Base-by-base conservation (phyloP, 2,329 filamentous ascomycete species). In the Cercospora zeae-maydis region DNA sequence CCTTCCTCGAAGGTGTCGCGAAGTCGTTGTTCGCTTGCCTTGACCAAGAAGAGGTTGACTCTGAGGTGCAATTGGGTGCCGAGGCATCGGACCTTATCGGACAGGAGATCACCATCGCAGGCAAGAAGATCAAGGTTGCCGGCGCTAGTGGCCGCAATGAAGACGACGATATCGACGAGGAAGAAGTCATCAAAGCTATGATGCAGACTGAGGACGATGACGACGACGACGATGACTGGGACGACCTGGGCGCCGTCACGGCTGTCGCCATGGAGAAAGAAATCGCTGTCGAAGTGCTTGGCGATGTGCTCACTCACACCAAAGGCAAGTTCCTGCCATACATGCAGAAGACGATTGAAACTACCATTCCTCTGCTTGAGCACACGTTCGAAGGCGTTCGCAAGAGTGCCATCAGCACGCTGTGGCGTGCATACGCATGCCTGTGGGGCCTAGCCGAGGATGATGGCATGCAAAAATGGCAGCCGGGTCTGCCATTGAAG, bases 201-300 rank as follows among this genome's bases (percentile, higher is more conserved):
- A 85, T 88, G 65, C 70, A 73, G 42, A 69, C 62, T 11, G 66
- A 62, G 31, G 76, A 74, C 59, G 88, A 89, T 66, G 86, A 87
- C 3, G 90, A 87, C 3, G 90, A 92, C 37, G 88, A 92, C 36
- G 91, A 92, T 63, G 91, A 92, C 65, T 92, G 91, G 85, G 89
- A 92, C 71, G 90, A 92, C 71, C 83, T 96, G 53, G 88, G 87
- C 62, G 91, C 91, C 56, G 90, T 96, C 66, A 96, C 92, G 27
- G 92, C 92, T 58, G 86, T 97, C 60, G 92, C 93, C 24, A 86
- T 96, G 64, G 95, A 98, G 83, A 97, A 98, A 80, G 95, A 99
- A 79, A 96, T 98, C 71, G 93, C 95, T 37, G 87, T 96, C 49
- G 95, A 99, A 77, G 93, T 97, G 5, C 85, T 97, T 36, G 95